Percentiles rank a stretch among this genome's conserved stretches.
Evolutionary conservation across 805 yeast genomes (phyloP).

Genomic region (Hanseniaspora thailandica): DNA sequence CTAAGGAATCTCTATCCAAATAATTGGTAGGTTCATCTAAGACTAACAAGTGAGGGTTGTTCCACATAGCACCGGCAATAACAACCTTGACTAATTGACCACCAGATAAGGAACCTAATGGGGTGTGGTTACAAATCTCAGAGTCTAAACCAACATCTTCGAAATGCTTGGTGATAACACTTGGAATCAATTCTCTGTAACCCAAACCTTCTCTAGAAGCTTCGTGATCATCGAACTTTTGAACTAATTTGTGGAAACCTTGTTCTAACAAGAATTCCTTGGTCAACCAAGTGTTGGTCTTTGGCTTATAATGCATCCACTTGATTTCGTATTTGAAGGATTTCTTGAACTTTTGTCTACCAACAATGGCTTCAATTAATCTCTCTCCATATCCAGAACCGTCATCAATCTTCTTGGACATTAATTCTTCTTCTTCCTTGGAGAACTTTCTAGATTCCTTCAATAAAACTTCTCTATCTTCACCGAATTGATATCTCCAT

Average conservation of each 20-base stretch:
- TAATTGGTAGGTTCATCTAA: slow-evolving; percentile 97
- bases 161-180: slow-evolving; percentile 88
- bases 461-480: slow-evolving; percentile 89
- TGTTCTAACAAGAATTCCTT: slow-evolving; percentile 68
- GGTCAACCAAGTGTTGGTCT: slow-evolving; percentile 86
- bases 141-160: slow-evolving; percentile 96
- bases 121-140: slow-evolving; percentile 96
- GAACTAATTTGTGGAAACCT: slow-evolving; percentile 83
- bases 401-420: slow-evolving; percentile 67
- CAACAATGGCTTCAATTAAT: slow-evolving; percentile 84
- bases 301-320: slow-evolving; percentile 88
- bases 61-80: slow-evolving; percentile 99
- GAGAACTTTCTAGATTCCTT: slow-evolving; percentile 86
- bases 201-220: slow-evolving; percentile 98
- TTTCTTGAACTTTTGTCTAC: slow-evolving; percentile 93
- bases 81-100: slow-evolving; percentile 98
- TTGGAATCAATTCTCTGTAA: slow-evolving; percentile 85
- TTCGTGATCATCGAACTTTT: slow-evolving; percentile 96
- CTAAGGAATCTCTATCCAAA: slow-evolving; percentile 93
- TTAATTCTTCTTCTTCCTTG: slow-evolving; percentile 63
- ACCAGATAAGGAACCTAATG: slow-evolving; percentile 91
- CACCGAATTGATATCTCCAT: slow-evolving; percentile 97
- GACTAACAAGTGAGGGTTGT: slow-evolving; percentile 91
- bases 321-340: slow-evolving; percentile 93
- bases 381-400: slow-evolving; percentile 84